phyloP scores from a whole-genome alignment of 2,329 filamentous ascomycete genomes.

The Celoporthe dispersa region DNA sequence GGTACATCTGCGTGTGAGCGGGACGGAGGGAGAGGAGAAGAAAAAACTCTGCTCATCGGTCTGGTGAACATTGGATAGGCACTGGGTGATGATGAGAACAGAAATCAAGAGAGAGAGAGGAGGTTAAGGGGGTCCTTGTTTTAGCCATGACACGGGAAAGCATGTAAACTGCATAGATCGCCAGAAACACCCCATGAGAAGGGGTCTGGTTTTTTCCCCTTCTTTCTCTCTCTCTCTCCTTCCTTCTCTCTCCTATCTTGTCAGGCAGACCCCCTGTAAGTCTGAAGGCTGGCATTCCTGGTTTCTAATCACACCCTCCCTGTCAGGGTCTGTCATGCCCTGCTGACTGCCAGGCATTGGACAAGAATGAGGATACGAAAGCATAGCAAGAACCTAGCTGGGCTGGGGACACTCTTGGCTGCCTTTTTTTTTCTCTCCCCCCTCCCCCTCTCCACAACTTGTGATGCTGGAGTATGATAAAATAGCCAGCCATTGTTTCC shows the following conservation, averaged over 20 bases:
- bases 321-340: slow-evolving; percentile 9
- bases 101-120: background rate
- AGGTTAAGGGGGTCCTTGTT: slow-evolving; percentile 12
- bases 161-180: slow-evolving; percentile 14
- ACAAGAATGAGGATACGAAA: background rate
- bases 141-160: slow-evolving; percentile 17
- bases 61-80: background rate
- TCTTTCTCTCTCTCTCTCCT: too few relatives aligned
- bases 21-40: background rate
- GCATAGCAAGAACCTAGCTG: background rate
- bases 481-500: background rate
- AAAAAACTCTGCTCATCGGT: background rate
- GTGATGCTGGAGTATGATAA: background rate
- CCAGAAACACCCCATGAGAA: slow-evolving; percentile 13
- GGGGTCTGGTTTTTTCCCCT: background rate
- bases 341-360: slow-evolving; percentile 9
- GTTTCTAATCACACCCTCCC: slow-evolving; percentile 12
- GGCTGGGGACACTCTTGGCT: background rate
- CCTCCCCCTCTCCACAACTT: too few relatives aligned
- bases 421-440: background rate
- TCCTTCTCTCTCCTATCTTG: background rate
- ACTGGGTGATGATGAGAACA: background rate
- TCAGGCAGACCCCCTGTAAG: slow-evolving; percentile 2
- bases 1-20: background rate
- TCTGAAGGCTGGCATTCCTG: slow-evolving; percentile 11